A percentile compares a stretch with the other conserved stretches of the same genome.
Evolutionary conservation across 2,329 filamentous ascomycete genomes (phyloP).

Genomic region (Gaeumannomyces sp.): DNA sequence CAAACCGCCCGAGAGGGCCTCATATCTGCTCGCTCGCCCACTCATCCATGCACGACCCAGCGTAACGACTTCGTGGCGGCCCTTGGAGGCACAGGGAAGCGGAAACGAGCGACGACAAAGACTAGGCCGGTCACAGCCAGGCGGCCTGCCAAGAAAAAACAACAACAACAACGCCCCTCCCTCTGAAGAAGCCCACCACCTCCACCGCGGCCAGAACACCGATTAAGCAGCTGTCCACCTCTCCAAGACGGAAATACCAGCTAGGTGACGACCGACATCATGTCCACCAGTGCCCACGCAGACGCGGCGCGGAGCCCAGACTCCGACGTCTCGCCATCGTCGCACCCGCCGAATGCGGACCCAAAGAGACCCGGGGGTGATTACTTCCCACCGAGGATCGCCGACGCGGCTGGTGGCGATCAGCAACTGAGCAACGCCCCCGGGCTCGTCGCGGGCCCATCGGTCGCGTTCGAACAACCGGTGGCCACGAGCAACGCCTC

Average conservation of each 20-base stretch:
- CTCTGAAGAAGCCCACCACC: constrained; percentile 6
- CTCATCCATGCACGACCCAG: no score
- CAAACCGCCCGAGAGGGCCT: no score
- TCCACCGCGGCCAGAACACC: constrained; percentile 15
- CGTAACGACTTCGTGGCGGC: neutral
- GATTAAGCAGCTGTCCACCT: neutral
- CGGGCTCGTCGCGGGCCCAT: neutral
- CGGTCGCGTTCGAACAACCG: neutral
- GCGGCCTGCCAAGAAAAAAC: neutral
- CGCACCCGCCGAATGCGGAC: constrained; percentile 23
- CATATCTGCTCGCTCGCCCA: no score
- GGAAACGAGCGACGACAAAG: neutral
- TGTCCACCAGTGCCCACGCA: neutral
- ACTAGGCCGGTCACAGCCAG: neutral
- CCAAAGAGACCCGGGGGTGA: constrained; percentile 14
- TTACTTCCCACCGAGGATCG: constrained; percentile 20
- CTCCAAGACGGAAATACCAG: neutral
- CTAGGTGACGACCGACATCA: neutral
- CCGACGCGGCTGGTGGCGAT: constrained; percentile 12
- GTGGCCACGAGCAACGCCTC: neutral
- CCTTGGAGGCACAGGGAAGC: neutral
- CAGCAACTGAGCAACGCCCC: neutral
- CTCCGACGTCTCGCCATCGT: constrained; percentile 38
- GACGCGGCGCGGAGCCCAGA: constrained; percentile 27
- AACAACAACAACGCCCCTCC: constrained; percentile 5